Percentiles rank a stretch among this genome's conserved stretches.
These are phyloP conservation scores for Trichaptum fuscoviolaceum DNA, from an alignment of 768 basidiomycete species.

Conservation along the genomic window DNA sequence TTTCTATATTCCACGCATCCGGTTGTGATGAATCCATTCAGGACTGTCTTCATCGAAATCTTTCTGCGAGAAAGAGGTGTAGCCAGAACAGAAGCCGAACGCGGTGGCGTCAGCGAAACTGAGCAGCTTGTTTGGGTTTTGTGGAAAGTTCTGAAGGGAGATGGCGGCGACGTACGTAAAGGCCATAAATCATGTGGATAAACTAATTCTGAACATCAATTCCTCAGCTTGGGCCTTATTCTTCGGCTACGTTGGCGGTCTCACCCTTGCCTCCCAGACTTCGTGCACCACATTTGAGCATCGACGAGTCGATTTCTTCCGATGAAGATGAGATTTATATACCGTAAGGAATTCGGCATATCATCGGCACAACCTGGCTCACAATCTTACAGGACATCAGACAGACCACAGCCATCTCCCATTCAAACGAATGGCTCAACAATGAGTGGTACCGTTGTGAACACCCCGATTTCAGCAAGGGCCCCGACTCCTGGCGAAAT, in stretches of 20 bases:
- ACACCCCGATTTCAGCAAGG: background rate
- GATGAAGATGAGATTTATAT: slow-evolving; percentile 45
- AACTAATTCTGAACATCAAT: slow-evolving; percentile 10
- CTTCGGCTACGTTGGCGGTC: slow-evolving; percentile 65
- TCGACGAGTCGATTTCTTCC: slow-evolving; percentile 56
- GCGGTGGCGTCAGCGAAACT: slow-evolving; percentile 48
- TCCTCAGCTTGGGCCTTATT: slow-evolving; percentile 72
- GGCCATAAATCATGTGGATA: background rate
- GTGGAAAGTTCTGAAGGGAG: slow-evolving; percentile 82
- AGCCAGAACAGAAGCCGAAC: slow-evolving; percentile 45
- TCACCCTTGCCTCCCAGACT: slow-evolving; percentile 74
- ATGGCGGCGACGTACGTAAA: slow-evolving; percentile 68
- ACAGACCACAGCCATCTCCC: background rate
- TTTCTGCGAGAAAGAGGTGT: slow-evolving; percentile 64
- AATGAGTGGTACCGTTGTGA: background rate
- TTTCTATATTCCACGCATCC: slow-evolving; percentile 77
- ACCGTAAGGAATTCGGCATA: background rate
- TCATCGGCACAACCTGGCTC: background rate
- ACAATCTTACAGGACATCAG: background rate
- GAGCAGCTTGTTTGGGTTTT: slow-evolving; percentile 83
- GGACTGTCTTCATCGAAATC: slow-evolving; percentile 60
- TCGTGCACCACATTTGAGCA: slow-evolving; percentile 62
- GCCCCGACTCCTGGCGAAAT: background rate
- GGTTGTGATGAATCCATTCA: slow-evolving; percentile 78
- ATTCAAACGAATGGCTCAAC: background rate